phyloP scores from a whole-genome alignment of 495 filamentous ascomycete species.

The Pseudomonodictys pantanalensis region DNA sequence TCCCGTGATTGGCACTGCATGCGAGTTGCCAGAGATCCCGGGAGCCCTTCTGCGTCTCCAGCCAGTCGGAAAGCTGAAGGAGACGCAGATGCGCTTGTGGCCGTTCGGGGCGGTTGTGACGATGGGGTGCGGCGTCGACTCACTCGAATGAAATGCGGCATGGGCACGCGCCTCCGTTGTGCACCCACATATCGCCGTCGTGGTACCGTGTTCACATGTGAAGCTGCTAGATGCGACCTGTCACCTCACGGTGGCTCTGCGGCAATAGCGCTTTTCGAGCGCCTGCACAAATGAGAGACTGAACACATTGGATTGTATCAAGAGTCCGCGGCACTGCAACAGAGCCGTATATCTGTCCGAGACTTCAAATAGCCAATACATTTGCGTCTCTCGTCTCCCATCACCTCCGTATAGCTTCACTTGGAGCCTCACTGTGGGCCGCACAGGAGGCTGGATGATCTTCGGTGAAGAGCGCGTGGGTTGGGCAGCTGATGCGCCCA shows the following conservation, averaged over 20 bases:
- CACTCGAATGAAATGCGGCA: conserved; percentile 1
- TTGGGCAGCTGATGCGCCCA: conserved; percentile 20
- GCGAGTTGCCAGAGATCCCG: conserved; percentile 20
- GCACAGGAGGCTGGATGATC: not conserved
- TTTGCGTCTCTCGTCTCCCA: too few species aligned
- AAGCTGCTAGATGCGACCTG: not conserved
- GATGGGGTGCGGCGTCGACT: not conserved
- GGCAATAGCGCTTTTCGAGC: too few species aligned
- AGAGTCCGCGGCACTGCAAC: too few species aligned
- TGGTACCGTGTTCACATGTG: conserved; percentile 12
- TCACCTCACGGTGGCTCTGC: not conserved
- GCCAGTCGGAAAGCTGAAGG: conserved; percentile 25
- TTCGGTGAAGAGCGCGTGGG: conserved; percentile 1
- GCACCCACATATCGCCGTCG: conserved; percentile 1
- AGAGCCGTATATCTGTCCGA: too few species aligned
- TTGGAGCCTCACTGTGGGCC: not conserved
- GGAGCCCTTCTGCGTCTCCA: conserved; percentile 12
- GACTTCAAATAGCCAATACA: too few species aligned
- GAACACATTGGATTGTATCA: too few species aligned
- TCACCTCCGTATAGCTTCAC: too few species aligned
- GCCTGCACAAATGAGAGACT: too few species aligned
- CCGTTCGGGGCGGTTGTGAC: conserved; percentile 1
- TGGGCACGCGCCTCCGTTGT: conserved; percentile 8
- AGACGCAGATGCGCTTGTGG: conserved; percentile 7
- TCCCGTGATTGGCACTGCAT: conserved; percentile 20